A percentile compares a stretch with the other conserved stretches of the same genome.
phyloP scores from a whole-genome alignment of 1,284 basidiomycete genomes.

The Ceratobasidium sp. region DNA sequence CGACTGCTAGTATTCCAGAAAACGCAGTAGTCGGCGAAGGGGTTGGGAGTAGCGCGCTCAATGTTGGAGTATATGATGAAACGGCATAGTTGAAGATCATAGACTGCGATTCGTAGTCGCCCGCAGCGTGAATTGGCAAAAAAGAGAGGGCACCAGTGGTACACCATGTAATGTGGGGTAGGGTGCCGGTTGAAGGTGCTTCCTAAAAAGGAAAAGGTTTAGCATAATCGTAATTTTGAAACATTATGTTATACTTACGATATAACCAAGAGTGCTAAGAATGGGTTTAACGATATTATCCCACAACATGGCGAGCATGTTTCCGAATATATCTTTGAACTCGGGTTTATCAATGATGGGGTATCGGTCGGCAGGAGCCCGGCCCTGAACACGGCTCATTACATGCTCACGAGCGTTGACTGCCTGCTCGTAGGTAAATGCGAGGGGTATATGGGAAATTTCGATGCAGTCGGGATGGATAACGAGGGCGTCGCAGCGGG shows the following conservation, averaged over 20 bases:
- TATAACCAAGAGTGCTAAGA: not conserved
- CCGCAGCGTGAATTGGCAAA: slow-evolving; percentile 31
- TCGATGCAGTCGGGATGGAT: not conserved
- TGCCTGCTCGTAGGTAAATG: not conserved
- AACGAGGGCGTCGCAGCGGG: not conserved
- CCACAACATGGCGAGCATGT: not conserved
- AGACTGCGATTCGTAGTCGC: not conserved
- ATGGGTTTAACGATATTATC: not conserved
- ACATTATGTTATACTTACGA: not conserved
- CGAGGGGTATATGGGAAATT: not conserved
- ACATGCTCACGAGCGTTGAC: not conserved
- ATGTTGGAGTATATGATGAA: slow-evolving; percentile 24
- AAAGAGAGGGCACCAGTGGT: slow-evolving; percentile 6
- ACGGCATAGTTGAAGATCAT: slow-evolving; percentile 24
- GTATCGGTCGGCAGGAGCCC: not conserved
- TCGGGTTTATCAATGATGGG: too few relatives aligned
- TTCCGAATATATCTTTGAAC: not conserved
- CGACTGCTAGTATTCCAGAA: not conserved
- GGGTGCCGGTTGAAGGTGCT: too few relatives aligned
- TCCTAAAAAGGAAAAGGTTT: too few relatives aligned
- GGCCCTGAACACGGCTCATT: not conserved
- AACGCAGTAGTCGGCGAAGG: not conserved
- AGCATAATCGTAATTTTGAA: too few relatives aligned
- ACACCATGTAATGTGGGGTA: slow-evolving; percentile 26
- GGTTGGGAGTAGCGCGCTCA: not conserved